Evolutionary conservation across 2,329 filamentous ascomycete genomes (phyloP), one percentile per base, ranked within the genome.

Genomic region (Botrytis hyacinthi): DNA sequence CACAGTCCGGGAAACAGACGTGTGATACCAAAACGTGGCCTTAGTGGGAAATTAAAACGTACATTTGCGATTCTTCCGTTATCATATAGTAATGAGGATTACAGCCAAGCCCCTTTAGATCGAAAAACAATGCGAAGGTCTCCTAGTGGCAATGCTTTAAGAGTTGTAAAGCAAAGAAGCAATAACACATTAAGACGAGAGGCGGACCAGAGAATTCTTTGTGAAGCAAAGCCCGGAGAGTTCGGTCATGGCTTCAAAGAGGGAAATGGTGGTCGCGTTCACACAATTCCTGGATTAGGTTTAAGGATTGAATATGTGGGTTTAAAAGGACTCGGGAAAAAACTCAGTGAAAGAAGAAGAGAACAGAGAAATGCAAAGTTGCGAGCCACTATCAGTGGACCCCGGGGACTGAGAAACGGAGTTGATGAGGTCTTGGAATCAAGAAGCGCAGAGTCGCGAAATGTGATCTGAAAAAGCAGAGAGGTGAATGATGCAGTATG

Each of bases 31-130:
- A 84, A 85, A 54, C 82, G 85, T 71, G 87, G 84, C 73, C 79
- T 90, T 22, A 88, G 86, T 73, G 75, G 79, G 20, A 79, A 77
- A 42, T 63, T 81, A 29, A 81, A 87, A 81, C 83, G 84, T 51
- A 91, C 89, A 0, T 90, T 91, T 82, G 85, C 89, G 20, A 89
- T 91, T 42, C 78, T 91, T 66, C 89, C 89, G 0, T 76, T 84
- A n/a, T 72, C 70, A 48, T 81, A 84, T 63, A 82, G 85, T 37
- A 82, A 84, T 61, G 81, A 84, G 35, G 81, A 83, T 44, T 80
- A 83, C 67, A 79, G 79, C 57, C 66, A 57, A 40, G 79, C 77
- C 3, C 78, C 82, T 44, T 81, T 81, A 4, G 86, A 90, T 59
- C 86, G 88, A 6, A 85, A 88, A 40, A 90, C 86, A 2, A 89